Evolutionary conservation across 169 alveolate genomes (phyloP).

Genomic region (Theileria annulata): DNA sequence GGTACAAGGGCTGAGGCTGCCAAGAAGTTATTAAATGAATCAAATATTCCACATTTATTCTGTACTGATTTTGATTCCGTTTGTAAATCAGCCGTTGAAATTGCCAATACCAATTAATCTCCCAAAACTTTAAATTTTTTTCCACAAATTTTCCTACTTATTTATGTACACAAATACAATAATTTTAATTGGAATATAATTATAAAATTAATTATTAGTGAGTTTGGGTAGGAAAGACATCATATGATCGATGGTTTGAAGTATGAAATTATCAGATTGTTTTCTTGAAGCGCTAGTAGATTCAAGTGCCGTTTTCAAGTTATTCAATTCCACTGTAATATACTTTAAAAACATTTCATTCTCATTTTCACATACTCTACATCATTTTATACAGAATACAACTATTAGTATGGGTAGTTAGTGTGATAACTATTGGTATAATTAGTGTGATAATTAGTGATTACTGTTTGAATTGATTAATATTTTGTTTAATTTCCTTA

Average conservation of each 20-base stretch:
- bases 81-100: constrained; percentile 88
- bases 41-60: constrained; percentile 79
- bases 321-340: constrained; percentile 53
- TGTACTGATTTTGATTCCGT: constrained; percentile 87
- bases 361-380: constrained; percentile 44
- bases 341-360: constrained; percentile 34
- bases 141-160: not conserved
- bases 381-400: not conserved
- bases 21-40: constrained; percentile 77
- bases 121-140: not conserved
- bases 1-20: constrained; percentile 94
- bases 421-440: not conserved
- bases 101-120: constrained; percentile 61
- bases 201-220: constrained; percentile 14
- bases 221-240: constrained; percentile 38
- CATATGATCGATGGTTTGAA: constrained; percentile 66
- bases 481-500: constrained; percentile 44
- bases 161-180: not conserved
- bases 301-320: constrained; percentile 45
- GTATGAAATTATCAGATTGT: constrained; percentile 54
- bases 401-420: not conserved
- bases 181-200: not conserved
- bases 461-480: constrained; percentile 33
- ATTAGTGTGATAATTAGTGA: not conserved
- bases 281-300: constrained; percentile 52